Evolutionary conservation across 345 rosid species (phyloP).

Genomic region (Eucalyptus pauciflora): DNA sequence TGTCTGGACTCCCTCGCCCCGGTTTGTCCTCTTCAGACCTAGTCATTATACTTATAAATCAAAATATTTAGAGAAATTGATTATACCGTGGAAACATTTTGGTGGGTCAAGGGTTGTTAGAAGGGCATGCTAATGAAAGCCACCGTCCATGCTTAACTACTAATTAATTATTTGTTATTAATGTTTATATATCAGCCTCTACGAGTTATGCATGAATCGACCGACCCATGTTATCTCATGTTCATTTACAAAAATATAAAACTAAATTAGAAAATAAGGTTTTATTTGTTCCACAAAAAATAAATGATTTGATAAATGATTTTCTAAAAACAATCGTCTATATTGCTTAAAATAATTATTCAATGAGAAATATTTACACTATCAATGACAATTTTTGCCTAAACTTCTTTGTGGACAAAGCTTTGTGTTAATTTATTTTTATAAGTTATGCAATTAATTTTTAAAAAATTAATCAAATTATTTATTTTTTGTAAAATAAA

Average conservation of each 20-base stretch:
- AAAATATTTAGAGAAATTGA: background rate
- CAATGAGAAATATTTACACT: no score
- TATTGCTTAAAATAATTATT: background rate
- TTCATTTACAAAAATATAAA: background rate
- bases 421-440: no score
- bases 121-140: background rate
- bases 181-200: background rate
- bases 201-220: background rate
- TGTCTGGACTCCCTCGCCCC: rapidly evolving
- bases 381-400: no score
- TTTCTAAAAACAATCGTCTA: rapidly evolving
- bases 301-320: background rate
- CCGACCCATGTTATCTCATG: background rate
- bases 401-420: no score
- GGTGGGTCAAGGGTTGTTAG: background rate
- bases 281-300: background rate
- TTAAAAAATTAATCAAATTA: no score
- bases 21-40: rapidly evolving
- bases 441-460: no score
- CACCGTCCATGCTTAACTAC: background rate
- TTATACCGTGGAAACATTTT: background rate
- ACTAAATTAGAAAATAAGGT: background rate
- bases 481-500: no score
- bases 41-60: background rate
- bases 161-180: background rate